Evolutionary conservation across 2,329 filamentous ascomycete species (phyloP), one percentile per base, ranked within the genome.

Genomic region (Colletotrichum tabaci): DNA sequence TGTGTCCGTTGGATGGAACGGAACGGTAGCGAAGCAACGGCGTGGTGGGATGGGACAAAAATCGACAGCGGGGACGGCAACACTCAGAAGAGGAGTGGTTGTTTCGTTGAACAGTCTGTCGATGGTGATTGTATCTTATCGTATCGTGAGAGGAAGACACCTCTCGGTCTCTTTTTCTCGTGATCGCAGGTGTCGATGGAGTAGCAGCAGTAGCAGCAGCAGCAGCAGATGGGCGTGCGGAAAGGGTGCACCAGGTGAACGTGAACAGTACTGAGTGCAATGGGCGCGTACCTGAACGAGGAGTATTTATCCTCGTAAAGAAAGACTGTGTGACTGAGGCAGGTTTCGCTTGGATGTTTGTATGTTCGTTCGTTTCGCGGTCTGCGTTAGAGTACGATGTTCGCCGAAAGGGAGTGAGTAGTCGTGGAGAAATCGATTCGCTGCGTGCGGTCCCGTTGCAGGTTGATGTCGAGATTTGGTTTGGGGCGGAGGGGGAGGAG

Each of bases 401-500:
- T 60, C 50, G 61, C 47, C 66, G n/a, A 23, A 26, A 70, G 52
- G 64, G 52, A 63, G 52, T 38, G 38, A 49, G 26, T 61, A 26
- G 47, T 70, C 70, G 70, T 72, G 60, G 55, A 72, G 61, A 55
- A 64, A 49, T 62, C 61, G 61, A 69, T 68, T 64, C 70, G 66
- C 66, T 71, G 50, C 55, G 65, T 72, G 26, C 47, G 55, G 63
- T 70, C 69, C 66, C 64, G 66, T 69, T 61, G 70, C 66, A 70
- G 60, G 42, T 73, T 57, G 67, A 72, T 26, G 65, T 66, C 66
- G 73, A 74, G 74, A 74, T 63, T 74, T 67, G 66, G 71, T 62
- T 76, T 64, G 60, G 76, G 73, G 75, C 52, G 73, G 72, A 66
- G 68, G 67, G 61, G 72, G 76, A 57, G 67, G 63, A 68, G 65